A percentile compares a stretch with the other conserved stretches of the same genome.
These are phyloP conservation scores for Clavispora carvajalis DNA, from an alignment of 805 yeast genomes.

Conservation along the genomic window DNA sequence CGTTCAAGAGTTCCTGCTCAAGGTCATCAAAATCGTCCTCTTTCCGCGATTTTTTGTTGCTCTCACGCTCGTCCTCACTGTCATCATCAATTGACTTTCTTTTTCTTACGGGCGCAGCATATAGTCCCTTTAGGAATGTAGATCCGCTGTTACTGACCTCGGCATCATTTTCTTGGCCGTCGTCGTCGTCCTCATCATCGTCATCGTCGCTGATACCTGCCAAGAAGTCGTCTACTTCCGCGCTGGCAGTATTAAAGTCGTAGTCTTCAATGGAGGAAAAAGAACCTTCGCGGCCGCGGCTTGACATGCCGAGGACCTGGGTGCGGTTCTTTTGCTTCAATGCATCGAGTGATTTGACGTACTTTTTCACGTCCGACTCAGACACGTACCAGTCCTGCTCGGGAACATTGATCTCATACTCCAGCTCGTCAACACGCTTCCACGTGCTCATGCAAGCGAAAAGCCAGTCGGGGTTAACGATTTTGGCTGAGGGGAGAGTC, in stretches of 20 bases:
- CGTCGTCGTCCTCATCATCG: conserved; percentile 23
- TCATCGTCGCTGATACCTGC: conserved; percentile 40
- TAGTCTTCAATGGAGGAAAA: conserved; percentile 29
- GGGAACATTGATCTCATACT: conserved; percentile 47
- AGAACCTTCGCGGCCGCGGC: conserved; percentile 31
- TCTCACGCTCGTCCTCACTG: conserved; percentile 17
- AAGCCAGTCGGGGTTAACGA: conserved; percentile 92
- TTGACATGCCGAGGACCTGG: conserved; percentile 12
- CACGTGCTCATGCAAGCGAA: conserved; percentile 80
- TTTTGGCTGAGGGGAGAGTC: conserved; percentile 54
- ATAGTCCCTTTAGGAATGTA: conserved; percentile 24
- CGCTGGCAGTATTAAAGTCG: conserved; percentile 38
- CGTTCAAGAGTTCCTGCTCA: conserved; percentile 47
- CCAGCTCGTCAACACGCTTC: conserved; percentile 61
- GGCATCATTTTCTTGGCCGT: conserved; percentile 4
- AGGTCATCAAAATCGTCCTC: conserved; percentile 36
- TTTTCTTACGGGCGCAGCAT: conserved; percentile 15
- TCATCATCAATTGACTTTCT: conserved; percentile 14
- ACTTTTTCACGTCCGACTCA: conserved; percentile 42
- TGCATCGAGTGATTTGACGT: conserved; percentile 26
- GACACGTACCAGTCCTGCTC: conserved; percentile 40
- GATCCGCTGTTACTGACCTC: conserved; percentile 5
- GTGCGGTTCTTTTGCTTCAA: conserved; percentile 13
- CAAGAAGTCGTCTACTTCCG: conserved; percentile 44
- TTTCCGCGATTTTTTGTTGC: conserved; percentile 4